Base-by-base conservation (phyloP, 2,329 filamentous ascomycete genomes). In the Zymoseptoria ardabiliae region DNA sequence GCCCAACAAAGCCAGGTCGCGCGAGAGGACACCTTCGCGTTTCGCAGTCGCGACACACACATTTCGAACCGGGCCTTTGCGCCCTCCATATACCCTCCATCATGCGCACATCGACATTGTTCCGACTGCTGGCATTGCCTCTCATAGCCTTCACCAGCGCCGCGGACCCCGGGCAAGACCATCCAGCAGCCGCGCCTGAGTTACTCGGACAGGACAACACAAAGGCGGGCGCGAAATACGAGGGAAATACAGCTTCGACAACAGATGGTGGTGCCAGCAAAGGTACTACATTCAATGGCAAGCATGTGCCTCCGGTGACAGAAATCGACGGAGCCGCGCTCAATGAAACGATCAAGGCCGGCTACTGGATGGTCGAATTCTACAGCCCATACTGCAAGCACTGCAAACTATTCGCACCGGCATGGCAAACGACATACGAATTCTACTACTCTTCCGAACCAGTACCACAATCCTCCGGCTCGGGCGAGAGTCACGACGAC, bases 381-480 rank as follows among this genome's bases (percentile, higher is more conserved):
- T 81, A 74, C 69, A 81, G 78, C 55, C 79, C 79, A 11, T 74
- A 75, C 62, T 81, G 79, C 74, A 81, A 81, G 53, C 91, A 96
- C 74, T 97, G 92, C 77, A 82, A 82, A 72, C 79, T 82, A 54
- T 89, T 91, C 70, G 91, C 90, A 56, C 94, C 94, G 7, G 87
- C 85, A 55, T 97, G 85, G 80, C 91, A 97, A 76, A 97, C 92
- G 4, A 75, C 93, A 13, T 96, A 97, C 80, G 94, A 99, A 77
- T 97, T 87, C 75, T 99, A 97, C 78, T 86, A 90, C 77, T 97
- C 92, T 45, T 94, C 90, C 45, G 87, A 91, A 68, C 87, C 88
- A 17, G 77, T 87, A 54, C 75, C 79, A 61, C 74, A 78, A 55
- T 75, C 79, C 54, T 74, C 81, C 21, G 75, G 77, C 9, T 78